Conservation (phyloP, 768 basidiomycete genomes). For the Mycena kentingensis region DNA sequence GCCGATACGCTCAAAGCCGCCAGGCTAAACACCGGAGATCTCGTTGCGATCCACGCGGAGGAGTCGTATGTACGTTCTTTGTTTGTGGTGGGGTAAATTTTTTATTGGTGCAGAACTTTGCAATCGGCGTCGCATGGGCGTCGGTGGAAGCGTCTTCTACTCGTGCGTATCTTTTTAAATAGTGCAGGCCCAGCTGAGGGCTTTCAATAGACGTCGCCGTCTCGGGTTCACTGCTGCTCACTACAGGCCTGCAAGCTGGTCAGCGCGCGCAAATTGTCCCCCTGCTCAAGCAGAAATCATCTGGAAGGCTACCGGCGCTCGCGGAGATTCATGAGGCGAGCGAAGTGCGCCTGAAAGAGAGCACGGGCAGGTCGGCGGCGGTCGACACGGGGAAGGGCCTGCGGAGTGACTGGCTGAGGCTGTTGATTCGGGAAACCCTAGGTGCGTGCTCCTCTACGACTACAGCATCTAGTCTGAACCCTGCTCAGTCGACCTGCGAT, state of each 20-base stretch:
- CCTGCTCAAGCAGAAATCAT: slow-evolving; percentile 40
- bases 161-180: slow-evolving; percentile 42
- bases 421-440: slow-evolving; percentile 67
- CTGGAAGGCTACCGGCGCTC: slow-evolving; percentile 51
- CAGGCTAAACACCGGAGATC: slow-evolving; percentile 70
- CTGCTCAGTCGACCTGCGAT: slow-evolving; percentile 70
- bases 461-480: slow-evolving; percentile 8
- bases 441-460: slow-evolving; percentile 44
- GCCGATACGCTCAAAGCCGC: slow-evolving; percentile 59
- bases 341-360: slow-evolving; percentile 55
- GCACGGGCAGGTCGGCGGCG: slow-evolving; percentile 14
- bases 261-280: slow-evolving; percentile 50
- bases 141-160: slow-evolving; percentile 59
- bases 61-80: slow-evolving; percentile 30
- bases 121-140: slow-evolving; percentile 78
- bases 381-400: slow-evolving; percentile 35
- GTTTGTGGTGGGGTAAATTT: slow-evolving; percentile 1
- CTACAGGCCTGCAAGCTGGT: slow-evolving; percentile 56
- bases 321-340: slow-evolving; percentile 52
- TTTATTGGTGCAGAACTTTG: slow-evolving; percentile 48
- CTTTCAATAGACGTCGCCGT: slow-evolving; percentile 51
- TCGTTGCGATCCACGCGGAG: slow-evolving; percentile 53
- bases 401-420: slow-evolving; percentile 66
- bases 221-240: slow-evolving; percentile 60
- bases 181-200: slow-evolving; percentile 5